These are phyloP conservation scores for Salix exigua DNA, from an alignment of 345 rosid genomes.

Conservation along the genomic window DNA sequence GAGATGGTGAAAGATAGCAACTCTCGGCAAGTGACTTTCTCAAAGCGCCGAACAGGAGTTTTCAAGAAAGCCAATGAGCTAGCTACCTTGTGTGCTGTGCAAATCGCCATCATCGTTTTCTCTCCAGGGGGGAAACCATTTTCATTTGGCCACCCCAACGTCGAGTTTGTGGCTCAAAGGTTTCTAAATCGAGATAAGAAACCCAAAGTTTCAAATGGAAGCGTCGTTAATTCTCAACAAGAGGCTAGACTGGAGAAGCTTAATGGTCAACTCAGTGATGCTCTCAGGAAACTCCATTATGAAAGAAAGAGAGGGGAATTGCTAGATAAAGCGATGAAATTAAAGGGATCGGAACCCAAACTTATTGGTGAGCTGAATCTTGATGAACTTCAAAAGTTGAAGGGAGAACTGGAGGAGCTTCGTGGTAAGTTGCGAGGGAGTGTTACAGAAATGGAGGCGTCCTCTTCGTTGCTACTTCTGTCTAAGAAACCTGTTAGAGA, in stretches of 20 bases:
- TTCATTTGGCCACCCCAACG: constrained; percentile 13
- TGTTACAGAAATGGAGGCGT: constrained; percentile 14
- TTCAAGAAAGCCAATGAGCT: constrained; percentile 27
- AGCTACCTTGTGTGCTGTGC: constrained; percentile 13
- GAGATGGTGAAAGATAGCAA: constrained; percentile 17
- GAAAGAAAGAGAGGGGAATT: constrained; percentile 16
- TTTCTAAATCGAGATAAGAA: constrained; percentile 10
- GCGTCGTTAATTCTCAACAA: not conserved
- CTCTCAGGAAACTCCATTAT: constrained; percentile 7
- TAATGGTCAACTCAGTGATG: not conserved
- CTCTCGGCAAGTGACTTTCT: constrained; percentile 21
- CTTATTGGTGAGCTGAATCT: not conserved
- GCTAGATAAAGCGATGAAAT: constrained; percentile 5
- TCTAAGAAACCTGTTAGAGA: not conserved
- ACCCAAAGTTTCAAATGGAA: not conserved
- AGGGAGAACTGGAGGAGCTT: constrained; percentile 7
- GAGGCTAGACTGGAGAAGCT: constrained; percentile 3
- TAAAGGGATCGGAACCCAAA: not conserved
- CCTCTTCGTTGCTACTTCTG: constrained; percentile 10
- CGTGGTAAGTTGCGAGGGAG: not conserved
- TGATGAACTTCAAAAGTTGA: constrained; percentile 6
- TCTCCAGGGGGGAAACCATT: constrained; percentile 23
- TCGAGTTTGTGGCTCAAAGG: not conserved
- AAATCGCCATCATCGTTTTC: constrained; percentile 15
- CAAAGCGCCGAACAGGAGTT: constrained; percentile 15